Evolutionary conservation across 345 rosid genomes (phyloP), one percentile per base, ranked within the genome.

Genomic region (Tarenaya hassleriana): DNA sequence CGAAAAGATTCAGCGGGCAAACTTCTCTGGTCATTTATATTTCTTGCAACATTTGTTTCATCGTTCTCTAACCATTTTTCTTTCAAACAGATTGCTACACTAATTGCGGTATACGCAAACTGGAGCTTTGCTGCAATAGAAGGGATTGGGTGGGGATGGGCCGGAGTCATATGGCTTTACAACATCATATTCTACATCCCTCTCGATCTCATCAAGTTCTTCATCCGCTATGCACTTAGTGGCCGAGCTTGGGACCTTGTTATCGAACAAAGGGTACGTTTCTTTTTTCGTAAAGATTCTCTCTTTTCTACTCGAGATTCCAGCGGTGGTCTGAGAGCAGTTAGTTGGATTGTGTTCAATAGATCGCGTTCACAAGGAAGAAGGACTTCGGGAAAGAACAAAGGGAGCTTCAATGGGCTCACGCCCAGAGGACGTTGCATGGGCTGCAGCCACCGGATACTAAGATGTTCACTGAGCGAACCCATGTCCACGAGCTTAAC

Each of bases 361-460:
- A 92, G 98, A 82, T 92, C 73, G 97, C 98, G 3, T 92, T 92
- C 69, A 88, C 98, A 18, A 88, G 91, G 77, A 83, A 92, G 72
- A 92, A 92, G 48, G 98, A 88, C 62, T 92, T 92, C 8, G 97
- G 95, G 8, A 92, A 83, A 77, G 98, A 92, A 50, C 95, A 92
- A 60, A 86, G 98, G 4, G 97, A 92, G 77, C 97, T 92, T 46
- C 91, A 92, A 37, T 92, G 97, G 98, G 98, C 98, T 7, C 97
- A 92, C 46, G 98, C 97, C 0, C 98, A 92, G 58, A 85, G 98
- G 73, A 88, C 98, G 7, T 63, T 92, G 63, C 98, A 88, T 63
- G 98, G 98, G 16, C 62, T 92, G 75, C 94, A 85, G 59, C 77
- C 90, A 59, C 95, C 98, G 2, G 95, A 92, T 73, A 74, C 91